Base-by-base conservation (phyloP, 176 grass and related monocot species). In the Pontederia paniculata region DNA sequence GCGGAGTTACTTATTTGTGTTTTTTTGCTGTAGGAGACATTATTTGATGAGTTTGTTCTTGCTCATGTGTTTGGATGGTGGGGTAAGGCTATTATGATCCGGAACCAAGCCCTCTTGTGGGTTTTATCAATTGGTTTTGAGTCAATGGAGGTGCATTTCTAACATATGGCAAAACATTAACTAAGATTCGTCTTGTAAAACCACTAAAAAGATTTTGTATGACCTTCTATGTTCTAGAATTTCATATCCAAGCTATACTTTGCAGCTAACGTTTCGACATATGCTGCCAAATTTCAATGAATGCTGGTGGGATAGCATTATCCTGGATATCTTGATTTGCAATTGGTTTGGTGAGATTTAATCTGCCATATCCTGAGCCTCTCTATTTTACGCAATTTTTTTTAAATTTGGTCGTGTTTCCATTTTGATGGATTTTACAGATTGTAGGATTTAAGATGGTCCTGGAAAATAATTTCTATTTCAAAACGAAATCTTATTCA, bases 11-110 rank as follows among this genome's bases (percentile, higher is more conserved):
- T 98, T 70, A 88, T 79, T 69, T 68, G 1, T 88, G 70, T 66
- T 73, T 84, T 77, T 45, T 91, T 87, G 76, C 54, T 76, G 67
- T 87, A 98, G 93, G 87, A 98, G 74, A 98, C 85, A 50, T 78
- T 98, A 62, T 98, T 98, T 79, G 93, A 98, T 78, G 93, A 98
- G 57, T 98, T 98, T 98, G 93, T 91, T 58, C 66, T 91, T 67
- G 86, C 93, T 43, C 93, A 98, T 78, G 71, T 98, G 62, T 82
- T 98, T 78, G 93, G 93, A 74, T 98, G 93, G 93, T 98, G 93
- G 93, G 83, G 93, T 31, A 98, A 98, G 62, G 93, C 93, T 76
- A 98, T 91, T 79, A 91, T 98, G 93, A 98, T 98, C 78, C 68
- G 93, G 66, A 98, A 98, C 71, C 93, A 98, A 81, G 74, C 86